Conservation (phyloP, 208 protist genomes). For the Crithidia fasciculata region DNA sequence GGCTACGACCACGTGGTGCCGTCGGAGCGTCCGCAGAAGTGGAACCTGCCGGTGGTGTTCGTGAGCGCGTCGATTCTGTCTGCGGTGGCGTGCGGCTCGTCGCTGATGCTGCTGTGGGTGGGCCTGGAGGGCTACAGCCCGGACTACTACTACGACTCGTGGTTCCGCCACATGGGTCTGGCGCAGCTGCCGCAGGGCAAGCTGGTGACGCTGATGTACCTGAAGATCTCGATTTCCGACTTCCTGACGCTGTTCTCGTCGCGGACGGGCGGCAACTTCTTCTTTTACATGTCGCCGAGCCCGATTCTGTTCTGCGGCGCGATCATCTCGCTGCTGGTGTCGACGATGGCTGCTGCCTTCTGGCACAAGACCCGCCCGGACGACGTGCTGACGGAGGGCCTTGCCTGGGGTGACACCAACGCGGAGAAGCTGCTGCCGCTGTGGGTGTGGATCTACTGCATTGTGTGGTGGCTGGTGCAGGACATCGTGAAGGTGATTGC, state of each 20-base stretch:
- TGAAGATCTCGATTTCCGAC: conserved; percentile 91
- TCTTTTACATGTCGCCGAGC: conserved; percentile 71
- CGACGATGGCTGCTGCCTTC: conserved; percentile 73
- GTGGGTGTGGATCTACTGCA: conserved; percentile 92
- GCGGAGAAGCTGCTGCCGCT: conserved; percentile 74
- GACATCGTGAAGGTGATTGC: conserved; percentile 81
- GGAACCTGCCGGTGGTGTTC: conserved; percentile 75
- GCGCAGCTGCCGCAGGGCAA: conserved; percentile 70
- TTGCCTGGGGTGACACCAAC: conserved; percentile 59
- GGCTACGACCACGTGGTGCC: conserved; percentile 71
- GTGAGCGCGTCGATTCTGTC: conserved; percentile 59
- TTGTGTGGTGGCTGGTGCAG: conserved; percentile 92
- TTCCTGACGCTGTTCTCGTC: conserved; percentile 92
- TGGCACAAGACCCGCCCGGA: conserved; percentile 69
- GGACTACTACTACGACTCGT: conserved; percentile 55
- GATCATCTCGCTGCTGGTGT: conserved; percentile 70
- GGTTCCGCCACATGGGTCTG: conserved; percentile 67
- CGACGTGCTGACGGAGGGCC: conserved; percentile 69
- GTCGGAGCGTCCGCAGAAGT: conserved; percentile 61
- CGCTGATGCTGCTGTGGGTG: conserved; percentile 71
- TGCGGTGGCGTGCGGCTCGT: conserved; percentile 69
- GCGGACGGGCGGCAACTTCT: conserved; percentile 78
- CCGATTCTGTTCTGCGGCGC: conserved; percentile 67
- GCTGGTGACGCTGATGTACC: conserved; percentile 86
- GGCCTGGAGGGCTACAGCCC: conserved; percentile 57